Evolutionary conservation across 345 rosid genomes (phyloP).

Genomic region (Corchorus capsularis): DNA sequence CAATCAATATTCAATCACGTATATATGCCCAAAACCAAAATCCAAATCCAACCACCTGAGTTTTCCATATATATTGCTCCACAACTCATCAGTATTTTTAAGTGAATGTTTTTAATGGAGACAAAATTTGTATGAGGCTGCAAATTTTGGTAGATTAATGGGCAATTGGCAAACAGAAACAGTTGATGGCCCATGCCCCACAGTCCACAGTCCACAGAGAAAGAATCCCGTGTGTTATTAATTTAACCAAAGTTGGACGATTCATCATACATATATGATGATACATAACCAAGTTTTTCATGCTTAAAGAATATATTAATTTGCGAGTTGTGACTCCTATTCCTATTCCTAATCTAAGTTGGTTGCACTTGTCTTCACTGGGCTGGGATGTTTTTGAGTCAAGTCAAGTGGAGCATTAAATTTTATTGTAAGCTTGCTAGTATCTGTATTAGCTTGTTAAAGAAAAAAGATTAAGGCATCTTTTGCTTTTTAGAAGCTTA

Average conservation of each 20-base stretch:
- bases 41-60: no score
- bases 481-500: constrained; percentile 25
- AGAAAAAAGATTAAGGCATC: constrained; percentile 19
- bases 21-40: background rate
- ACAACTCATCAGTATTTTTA: constrained; percentile 28
- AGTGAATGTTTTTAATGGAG: constrained; percentile 33
- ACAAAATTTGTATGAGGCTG: constrained; percentile 32
- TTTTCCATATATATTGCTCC: constrained; percentile 14
- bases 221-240: constrained; percentile 27
- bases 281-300: background rate
- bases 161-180: constrained; percentile 11
- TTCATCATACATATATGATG: background rate
- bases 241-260: background rate
- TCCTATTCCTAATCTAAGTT: background rate
- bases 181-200: constrained; percentile 29
- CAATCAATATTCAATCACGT: constrained; percentile 1
- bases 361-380: constrained; percentile 33
- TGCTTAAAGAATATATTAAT: constrained; percentile 28
- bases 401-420: constrained; percentile 23
- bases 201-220: background rate
- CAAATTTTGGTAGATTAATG: constrained; percentile 20
- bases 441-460: background rate
- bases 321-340: background rate
- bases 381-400: constrained; percentile 12
- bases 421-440: background rate